Conservation (phyloP, 495 filamentous ascomycete species). For the Chaetomium cochliodes region DNA sequence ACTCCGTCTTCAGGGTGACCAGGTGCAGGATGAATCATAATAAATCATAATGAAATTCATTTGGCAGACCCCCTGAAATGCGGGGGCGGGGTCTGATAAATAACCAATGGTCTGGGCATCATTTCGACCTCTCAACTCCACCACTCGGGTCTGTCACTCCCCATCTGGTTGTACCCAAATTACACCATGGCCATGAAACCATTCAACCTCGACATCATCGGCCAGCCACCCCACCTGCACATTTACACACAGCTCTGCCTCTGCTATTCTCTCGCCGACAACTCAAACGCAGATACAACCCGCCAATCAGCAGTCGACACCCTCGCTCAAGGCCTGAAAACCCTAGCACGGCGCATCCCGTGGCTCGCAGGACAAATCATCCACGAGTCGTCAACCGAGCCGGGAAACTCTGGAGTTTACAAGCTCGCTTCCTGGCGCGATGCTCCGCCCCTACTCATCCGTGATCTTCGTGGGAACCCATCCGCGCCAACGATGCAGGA, state of each 20-base stretch:
- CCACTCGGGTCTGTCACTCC: no score
- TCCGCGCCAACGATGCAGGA: constrained; percentile 43
- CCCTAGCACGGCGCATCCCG: constrained; percentile 43
- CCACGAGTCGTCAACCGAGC: constrained; percentile 18
- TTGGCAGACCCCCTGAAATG: no score
- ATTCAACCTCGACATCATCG: constrained; percentile 16
- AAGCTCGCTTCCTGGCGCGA: constrained; percentile 38
- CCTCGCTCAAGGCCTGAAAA: constrained; percentile 15
- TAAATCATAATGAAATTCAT: no score
- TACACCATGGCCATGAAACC: no score
- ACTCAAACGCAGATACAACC: no score
- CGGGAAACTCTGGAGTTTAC: constrained; percentile 48
- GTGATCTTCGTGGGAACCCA: constrained; percentile 42
- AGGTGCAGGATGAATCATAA: no score
- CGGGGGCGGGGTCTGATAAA: no score
- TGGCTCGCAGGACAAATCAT: constrained; percentile 46
- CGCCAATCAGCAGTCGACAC: background rate
- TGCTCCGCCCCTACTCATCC: constrained; percentile 43
- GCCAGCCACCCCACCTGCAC: background rate
- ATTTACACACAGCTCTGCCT: constrained; percentile 1
- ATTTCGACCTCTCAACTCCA: no score
- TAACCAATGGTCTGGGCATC: no score
- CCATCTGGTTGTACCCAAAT: no score
- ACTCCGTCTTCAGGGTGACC: no score
- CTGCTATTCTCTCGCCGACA: background rate